Conservation (phyloP, 192 early-diverging fungal genomes). For the Coemansia reversa region DNA sequence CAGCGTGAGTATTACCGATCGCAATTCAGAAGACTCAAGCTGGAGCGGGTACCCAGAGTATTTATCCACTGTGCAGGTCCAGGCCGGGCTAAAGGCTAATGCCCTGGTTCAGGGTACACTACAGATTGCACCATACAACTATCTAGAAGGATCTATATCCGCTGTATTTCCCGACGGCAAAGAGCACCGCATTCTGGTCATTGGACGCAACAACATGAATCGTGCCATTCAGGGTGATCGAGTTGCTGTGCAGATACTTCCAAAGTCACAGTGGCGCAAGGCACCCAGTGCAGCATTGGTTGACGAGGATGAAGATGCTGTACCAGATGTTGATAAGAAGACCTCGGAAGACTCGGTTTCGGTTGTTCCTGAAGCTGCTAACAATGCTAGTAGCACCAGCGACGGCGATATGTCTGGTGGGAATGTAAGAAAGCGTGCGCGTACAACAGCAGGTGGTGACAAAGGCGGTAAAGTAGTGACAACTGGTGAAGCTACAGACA, state of each 20-base stretch:
- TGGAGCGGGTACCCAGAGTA: conserved; percentile 67
- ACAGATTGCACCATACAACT: conserved; percentile 83
- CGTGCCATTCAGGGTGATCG: conserved; percentile 90
- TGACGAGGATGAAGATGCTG: conserved; percentile 66
- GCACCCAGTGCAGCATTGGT: conserved; percentile 69
- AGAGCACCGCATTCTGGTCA: conserved; percentile 71
- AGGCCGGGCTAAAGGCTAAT: conserved; percentile 81
- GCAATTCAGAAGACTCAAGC: conserved; percentile 48
- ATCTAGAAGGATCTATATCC: conserved; percentile 78
- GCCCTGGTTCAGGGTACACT: conserved; percentile 79
- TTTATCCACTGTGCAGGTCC: conserved; percentile 70
- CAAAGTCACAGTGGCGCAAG: conserved; percentile 80
- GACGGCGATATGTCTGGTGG: conserved; percentile 2
- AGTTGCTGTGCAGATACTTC: conserved; percentile 84
- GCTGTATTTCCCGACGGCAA: conserved; percentile 71
- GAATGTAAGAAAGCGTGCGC: conserved; percentile 31
- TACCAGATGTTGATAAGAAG: conserved; percentile 32
- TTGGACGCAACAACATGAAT: conserved; percentile 84
- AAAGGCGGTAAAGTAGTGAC: not conserved
- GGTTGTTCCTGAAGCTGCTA: conserved; percentile 20
- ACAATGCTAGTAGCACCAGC: too few species aligned
- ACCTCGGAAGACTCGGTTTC: conserved; percentile 6
- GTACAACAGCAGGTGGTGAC: not conserved
- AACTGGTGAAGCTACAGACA: conserved; percentile 3
- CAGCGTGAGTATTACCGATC: conserved; percentile 45